These are phyloP conservation scores for Vachellia pachyceras DNA, from an alignment of 306 rosid genomes.

Conservation along the genomic window DNA sequence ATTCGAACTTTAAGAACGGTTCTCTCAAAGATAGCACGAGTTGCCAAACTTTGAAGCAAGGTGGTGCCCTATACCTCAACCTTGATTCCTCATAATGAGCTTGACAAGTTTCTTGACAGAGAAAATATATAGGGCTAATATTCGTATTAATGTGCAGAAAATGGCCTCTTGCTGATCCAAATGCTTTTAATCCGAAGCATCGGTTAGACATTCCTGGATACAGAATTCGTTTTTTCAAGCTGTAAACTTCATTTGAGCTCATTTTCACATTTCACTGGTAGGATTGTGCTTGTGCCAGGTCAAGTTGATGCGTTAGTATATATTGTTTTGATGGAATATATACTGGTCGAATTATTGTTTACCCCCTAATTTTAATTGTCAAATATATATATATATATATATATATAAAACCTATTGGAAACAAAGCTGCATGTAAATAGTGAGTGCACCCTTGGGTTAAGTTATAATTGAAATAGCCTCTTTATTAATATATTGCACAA, in stretches of 20 bases:
- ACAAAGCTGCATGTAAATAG: neutral
- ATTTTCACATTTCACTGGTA: neutral
- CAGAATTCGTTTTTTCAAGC: neutral
- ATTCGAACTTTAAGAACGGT: conserved; percentile 84
- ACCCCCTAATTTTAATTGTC: conserved; percentile 18
- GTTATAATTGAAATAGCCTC: neutral
- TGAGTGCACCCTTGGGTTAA: neutral
- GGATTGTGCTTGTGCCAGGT: neutral
- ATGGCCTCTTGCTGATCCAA: conserved; percentile 23
- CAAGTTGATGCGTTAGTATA: neutral
- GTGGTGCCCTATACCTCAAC: conserved; percentile 23
- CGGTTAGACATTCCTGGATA: neutral
- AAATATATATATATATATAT: neutral
- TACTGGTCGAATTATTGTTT: neutral
- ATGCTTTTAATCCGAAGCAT: conserved; percentile 18
- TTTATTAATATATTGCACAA: neutral
- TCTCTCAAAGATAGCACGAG: conserved; percentile 71
- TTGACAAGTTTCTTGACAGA: conserved; percentile 2
- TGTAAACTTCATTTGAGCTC: neutral
- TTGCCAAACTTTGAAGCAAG: conserved; percentile 58
- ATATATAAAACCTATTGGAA: neutral
- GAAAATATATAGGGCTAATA: neutral
- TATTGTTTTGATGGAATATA: neutral
- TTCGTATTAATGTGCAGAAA: conserved; percentile 31
- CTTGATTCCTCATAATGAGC: conserved; percentile 13